phyloP scores from a whole-genome alignment of 2,329 filamentous ascomycete genomes.

The Periconia sp. region DNA sequence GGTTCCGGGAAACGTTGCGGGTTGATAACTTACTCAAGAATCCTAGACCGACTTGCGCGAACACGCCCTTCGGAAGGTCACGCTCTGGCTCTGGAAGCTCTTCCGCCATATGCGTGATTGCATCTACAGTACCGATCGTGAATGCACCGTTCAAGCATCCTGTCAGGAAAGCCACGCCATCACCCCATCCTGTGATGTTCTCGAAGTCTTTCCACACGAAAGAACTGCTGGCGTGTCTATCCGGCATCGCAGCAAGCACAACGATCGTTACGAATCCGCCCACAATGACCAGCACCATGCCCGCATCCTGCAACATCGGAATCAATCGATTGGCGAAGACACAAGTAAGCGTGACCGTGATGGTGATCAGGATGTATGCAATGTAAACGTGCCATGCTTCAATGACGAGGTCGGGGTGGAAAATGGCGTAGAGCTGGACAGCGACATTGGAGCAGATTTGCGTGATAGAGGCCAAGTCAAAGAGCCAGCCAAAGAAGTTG shows the following conservation, averaged over 20 bases:
- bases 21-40: slow-evolving; percentile 26
- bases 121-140: slow-evolving; percentile 67
- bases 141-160: slow-evolving; percentile 73
- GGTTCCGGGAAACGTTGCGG: neutral
- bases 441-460: slow-evolving; percentile 20
- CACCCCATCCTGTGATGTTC: slow-evolving; percentile 50
- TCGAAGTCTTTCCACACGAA: slow-evolving; percentile 51
- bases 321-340: slow-evolving; percentile 59
- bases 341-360: slow-evolving; percentile 45
- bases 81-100: slow-evolving; percentile 31
- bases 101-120: slow-evolving; percentile 63
- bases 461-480: slow-evolving; percentile 23
- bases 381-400: slow-evolving; percentile 49
- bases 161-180: slow-evolving; percentile 65
- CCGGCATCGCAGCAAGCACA: slow-evolving; percentile 59
- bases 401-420: slow-evolving; percentile 21
- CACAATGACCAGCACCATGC: slow-evolving; percentile 56
- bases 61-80: slow-evolving; percentile 39
- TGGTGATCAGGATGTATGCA: slow-evolving; percentile 51
- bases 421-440: slow-evolving; percentile 23
- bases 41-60: slow-evolving; percentile 30
- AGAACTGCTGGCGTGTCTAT: slow-evolving; percentile 38
- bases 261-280: slow-evolving; percentile 62
- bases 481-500: slow-evolving; percentile 25
- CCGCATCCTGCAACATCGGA: slow-evolving; percentile 59